Base-by-base conservation (phyloP, 2,329 filamentous ascomycete genomes). In the Paraphoma sp. region DNA sequence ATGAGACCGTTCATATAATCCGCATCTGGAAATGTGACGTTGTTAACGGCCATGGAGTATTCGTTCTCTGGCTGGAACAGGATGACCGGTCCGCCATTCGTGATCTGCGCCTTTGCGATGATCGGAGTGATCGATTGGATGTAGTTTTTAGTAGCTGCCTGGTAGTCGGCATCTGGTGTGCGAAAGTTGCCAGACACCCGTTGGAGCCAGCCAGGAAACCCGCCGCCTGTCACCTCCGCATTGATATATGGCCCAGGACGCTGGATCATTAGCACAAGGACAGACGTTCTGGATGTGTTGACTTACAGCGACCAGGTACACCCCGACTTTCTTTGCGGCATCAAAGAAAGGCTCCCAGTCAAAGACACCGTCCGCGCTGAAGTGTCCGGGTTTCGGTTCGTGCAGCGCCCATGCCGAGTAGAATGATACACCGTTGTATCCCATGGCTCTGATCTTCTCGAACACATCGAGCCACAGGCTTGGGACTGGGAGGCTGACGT, bases 21-120 rank as follows among this genome's bases (percentile, higher is more conserved):
- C 0, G 82, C 80, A 64, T 91, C 86, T 0, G 88, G 88, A 57
- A 88, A 90, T 4, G 76, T 74, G 0, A 75, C 72, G 6, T 82
- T 77, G 5, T 78, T 78, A 29, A 78, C 71, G 4, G 79, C 81
- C 29, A 78, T 74, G 3, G 83, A 86, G 68, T 93, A 92, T 71
- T 94, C 91, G 59, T 94, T 94, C 71, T 95, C 91, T 0, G 89
- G 87, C 70, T 95, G 33, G 50, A 89, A 83, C 1, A 93, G 77
- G 57, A 94, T 90, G 2, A 94, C 82, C 0, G 90, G 90, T 0
- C 91, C 91, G 0, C 89, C 91, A 48, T 92, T 90, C 1, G 89
- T 93, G 65, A 94, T 92, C 66, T 94, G 90, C 1, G 86, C 87
- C 54, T 87, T 86, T 1, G 90, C 88, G 59, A 94, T 88, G n/a